Base-by-base conservation (phyloP, 139 green algal genomes). In the Axilococcus clingmanii region DNA sequence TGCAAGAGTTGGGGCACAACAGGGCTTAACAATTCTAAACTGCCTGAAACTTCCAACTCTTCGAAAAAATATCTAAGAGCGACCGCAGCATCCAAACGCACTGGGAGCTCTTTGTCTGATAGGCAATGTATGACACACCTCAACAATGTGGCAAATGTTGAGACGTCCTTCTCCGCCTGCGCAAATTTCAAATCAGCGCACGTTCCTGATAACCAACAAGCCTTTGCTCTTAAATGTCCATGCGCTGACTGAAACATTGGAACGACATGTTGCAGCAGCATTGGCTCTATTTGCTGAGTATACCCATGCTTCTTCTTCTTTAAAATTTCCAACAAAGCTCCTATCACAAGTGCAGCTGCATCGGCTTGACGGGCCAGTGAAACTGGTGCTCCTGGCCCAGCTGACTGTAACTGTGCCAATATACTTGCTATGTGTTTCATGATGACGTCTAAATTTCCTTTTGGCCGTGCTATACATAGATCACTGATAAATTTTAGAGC, bases 221-320 rank as follows among this genome's bases (percentile, higher is more conserved):
- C 90, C 71, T 96, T 96, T 50, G 81, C 75, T 11, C 91, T 68
- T 48, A 98, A 71, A 74, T 95, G 81, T 27, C 83, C 79, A 14
- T 55, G 35, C 7, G 66, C 65, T 23, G 60, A 73, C 3, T 19
- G 55, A 40, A 94, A 90, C 33, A 71, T 67, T n/a, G 85, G 85
- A 52, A 85, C 28, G 47, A 95, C 75, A 47, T 82, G 72, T 57
- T 72, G 60, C 37, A 75, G 37, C 49, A 98, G 68, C 76, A 98
- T 86, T 25, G 63, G 44, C 54, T 92, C 83, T 48, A 98, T 63
- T 67, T 87, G 62, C 14, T 69, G 40, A 49, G 80, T 82, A 81
- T 98, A 97, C 3, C 69, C 68, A 27, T 71, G 72, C 74, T 88
- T 69, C 77, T 85, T 84, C n/a, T n/a, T 56, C 53, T 87, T 86